Base-by-base conservation (phyloP, 495 filamentous ascomycete genomes). In the Cudoniella acicularis region DNA sequence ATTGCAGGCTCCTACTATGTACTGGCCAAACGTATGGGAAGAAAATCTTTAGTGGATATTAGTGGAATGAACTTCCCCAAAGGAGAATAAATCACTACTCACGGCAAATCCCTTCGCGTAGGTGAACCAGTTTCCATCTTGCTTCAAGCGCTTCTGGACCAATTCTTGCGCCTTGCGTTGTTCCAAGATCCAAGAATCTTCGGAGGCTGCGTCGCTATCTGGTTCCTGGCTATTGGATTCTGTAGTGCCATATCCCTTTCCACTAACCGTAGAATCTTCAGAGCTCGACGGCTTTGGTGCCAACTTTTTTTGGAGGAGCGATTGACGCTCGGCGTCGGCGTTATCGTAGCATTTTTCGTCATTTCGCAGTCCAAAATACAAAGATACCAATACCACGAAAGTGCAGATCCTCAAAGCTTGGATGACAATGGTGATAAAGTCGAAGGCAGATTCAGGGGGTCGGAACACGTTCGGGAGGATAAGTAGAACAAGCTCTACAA, bases 1-100 rank as follows among this genome's bases (percentile, higher is more conserved):
- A 54, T 59, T 88, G 85, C 20, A 89, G 73, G 10, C 64, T 59
- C 30, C 69, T 77, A 56, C 78, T 75, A 49, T 81, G 79, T 45
- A 80, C 70, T 1, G 87, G 86, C 83, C 85, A 87, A 21, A 89
- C 72, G 64, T 85, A 83, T 6, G 83, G 84, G 45, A 87, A 74
- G 67, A 89, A 84, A 30, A 87, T 73, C 76, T 81, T 61, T 1
- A 41, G 0, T n/a, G 54, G 11, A 36, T 48, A 24, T 59, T 27
- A 30, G 42, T 2, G 48, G n/a, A n/a, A n/a, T 30, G 17, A 45
- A 66, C 22, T 64, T 55, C 40, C 21, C 49, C 11, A 16, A 18
- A 49, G 21, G 18, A 51, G 17, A 20, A 20, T 10, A 0, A 47
- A 20, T 9, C 18, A 17, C 22, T 36, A 65, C 79, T 65, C 69